Base-by-base conservation (phyloP, 2,329 filamentous ascomycete species). In the Hypoxylon sp. region DNA sequence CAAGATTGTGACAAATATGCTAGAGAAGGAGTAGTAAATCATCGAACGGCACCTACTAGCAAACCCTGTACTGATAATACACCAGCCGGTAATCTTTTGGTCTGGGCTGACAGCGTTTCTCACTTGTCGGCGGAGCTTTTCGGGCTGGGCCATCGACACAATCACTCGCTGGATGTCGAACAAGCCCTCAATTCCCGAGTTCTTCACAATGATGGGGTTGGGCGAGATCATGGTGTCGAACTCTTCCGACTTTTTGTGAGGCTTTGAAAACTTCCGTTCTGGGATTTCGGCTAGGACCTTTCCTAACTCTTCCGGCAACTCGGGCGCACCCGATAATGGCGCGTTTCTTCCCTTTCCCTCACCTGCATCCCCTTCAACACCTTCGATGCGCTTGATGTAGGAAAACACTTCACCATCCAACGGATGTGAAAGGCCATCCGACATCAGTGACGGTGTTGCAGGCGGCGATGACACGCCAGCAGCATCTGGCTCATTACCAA, bases 111-210 rank as follows among this genome's bases (percentile, higher is more conserved):
- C 65, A 0, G 74, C 69, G 32, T 63, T 72, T 19, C 56, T 60
- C 13, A 75, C 61, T 46, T 73, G 71, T 6, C 65, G 48, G 15
- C 70, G 70, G 17, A 75, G 70, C 37, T 64, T 66, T 17, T 64
- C 54, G 8, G 64, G 53, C 19, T 68, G 76, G 75, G 34, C 75
- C 76, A 54, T 81, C 79, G 74, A 82, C 0, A 82, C 64, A 1
- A 85, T 75, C 2, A 84, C 69, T 54, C 81, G 73, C 0, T 81
- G 81, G 68, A 83, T 84, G 6, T 62, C 65, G 20, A 75, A 68
- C 1, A 59, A 24, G 20, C 67, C 62, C 26, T 69, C 67, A 22
- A 69, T 69, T 7, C 67, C 65, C 2, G 65, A 66, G 28, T 65
- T 69, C 28, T 62, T 68, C 4, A 68, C 32, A 5, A 64, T 56